Base-by-base conservation (phyloP, 2,329 filamentous ascomycete species). In the Pseudocercospora fijiensis region DNA sequence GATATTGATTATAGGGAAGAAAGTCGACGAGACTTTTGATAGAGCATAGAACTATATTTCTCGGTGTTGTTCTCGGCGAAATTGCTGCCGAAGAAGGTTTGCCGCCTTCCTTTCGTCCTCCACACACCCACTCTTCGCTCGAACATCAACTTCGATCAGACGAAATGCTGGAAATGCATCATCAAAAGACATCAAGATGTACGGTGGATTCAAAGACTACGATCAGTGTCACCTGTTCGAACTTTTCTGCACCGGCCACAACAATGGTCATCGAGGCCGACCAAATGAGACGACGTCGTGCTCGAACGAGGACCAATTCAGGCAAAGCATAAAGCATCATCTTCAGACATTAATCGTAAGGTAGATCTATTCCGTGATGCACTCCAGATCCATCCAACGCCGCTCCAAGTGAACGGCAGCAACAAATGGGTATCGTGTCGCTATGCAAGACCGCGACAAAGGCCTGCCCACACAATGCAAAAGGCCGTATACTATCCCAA, bases 391-490 rank as follows among this genome's bases (percentile, higher is more conserved):
- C 24, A 22, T 52, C 24, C 49, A 30, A 53, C 49, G 20, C 49
- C 49, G 49, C 16, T 41, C 24, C 24, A 30, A 59, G 2, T 59
- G 3, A 60, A 60, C 27, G 45, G 28, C 16, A 52, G 6, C 27
- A 57, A 45, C 47, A 60, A 55, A 55, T 22, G 59, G 59, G 59
- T 61, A 61, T 61, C 59, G 26, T 55, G 59, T 45, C 59, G 59
- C 59, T 61, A n/a, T 28, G n/a, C 33, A 56, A 57, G 22, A 28
- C 57, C 37, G 24, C 57, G 41, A 30, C 37, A 13, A 58, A 58
- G 16, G 57, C 57, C 33, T 27, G 41, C 57, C 28, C 51, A 28
- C 24, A 8, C 49, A 30, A 37, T 63, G 61, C 61, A 47, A 24
- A 24, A 16, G 37, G 33, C 41, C 22, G 47, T 26, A 28, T 51